Base-by-base conservation (phyloP, 306 rosid species). In the Sesbania bispinosa region DNA sequence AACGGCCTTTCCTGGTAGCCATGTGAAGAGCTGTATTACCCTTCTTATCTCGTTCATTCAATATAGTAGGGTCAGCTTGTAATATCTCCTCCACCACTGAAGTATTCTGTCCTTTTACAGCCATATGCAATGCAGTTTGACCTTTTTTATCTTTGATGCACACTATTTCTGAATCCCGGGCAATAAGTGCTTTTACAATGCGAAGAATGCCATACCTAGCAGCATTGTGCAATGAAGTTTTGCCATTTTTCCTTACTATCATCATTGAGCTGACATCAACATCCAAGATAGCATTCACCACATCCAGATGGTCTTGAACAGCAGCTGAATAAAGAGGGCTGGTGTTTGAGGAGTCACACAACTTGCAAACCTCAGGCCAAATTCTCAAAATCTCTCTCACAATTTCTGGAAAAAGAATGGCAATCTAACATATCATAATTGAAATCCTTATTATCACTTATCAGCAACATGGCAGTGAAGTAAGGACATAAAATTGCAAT, bases 41-140 rank as follows among this genome's bases (percentile, higher is more conserved):
- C 87, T 85, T 93, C 89, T 88, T 93, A 83, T 93, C 98, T 19
- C 84, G 80, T 69, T 90, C 96, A 10, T 90, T 93, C 67, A 90
- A 73, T 69, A 85, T 71, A 2, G 88, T 62, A 3, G 42, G 39
- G 71, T 88, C 88, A n/a, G 85, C 88, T 41, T 20, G 83, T 66
- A 93, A 63, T 46, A 93, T 78, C 73, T 90, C 98, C 67, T 93
- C 90, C 7, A 90, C 97, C 2, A 85, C 87, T 8, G 50, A 71
- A 47, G 79, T 66, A 74, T 83, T 72, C 69, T 81, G 85, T 58
- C 97, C 98, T 79, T 93, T 93, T 4, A 87, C 97, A 47, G 98
- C 96, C 98, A 93, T 93, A 75, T 93, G 98, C 66, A 93, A 80
- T 38, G 97, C 98, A 35, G 98, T 93, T 83, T 93, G 98, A 33